phyloP scores from a whole-genome alignment of 148 eudicot genomes.

The Oxyria digyna region DNA sequence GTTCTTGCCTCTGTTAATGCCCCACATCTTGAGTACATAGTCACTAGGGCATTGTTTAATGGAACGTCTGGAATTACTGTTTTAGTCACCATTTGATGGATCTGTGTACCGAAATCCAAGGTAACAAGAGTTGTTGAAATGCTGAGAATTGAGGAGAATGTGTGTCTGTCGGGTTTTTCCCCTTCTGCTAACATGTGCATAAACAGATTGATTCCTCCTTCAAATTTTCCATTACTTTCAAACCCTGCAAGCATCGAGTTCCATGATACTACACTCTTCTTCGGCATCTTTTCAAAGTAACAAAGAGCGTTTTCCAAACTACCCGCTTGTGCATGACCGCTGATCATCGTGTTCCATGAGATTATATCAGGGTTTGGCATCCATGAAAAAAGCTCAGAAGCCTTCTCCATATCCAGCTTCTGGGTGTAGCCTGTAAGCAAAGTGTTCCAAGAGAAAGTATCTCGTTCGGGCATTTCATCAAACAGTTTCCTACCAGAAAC shows the following conservation, averaged over 20 bases:
- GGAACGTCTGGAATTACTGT: slow-evolving; percentile 30
- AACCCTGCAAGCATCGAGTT: slow-evolving; percentile 37
- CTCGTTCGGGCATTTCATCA: slow-evolving; percentile 34
- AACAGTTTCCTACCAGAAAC: slow-evolving; percentile 31
- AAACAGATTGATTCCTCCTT: slow-evolving; percentile 31
- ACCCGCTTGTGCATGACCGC: slow-evolving; percentile 35
- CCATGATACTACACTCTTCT: slow-evolving; percentile 37
- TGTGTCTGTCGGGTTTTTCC: slow-evolving; percentile 40
- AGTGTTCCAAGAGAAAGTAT: slow-evolving; percentile 43
- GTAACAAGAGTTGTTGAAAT: slow-evolving; percentile 26
- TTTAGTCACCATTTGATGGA: slow-evolving; percentile 34
- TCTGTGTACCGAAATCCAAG: slow-evolving; percentile 34
- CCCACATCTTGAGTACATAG: slow-evolving; percentile 56
- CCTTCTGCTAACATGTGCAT: slow-evolving; percentile 27
- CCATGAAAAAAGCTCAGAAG: slow-evolving; percentile 28
- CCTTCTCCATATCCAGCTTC: slow-evolving; percentile 33
- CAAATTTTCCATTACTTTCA: slow-evolving; percentile 32
- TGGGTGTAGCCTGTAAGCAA: slow-evolving; percentile 39
- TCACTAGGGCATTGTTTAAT: slow-evolving; percentile 36
- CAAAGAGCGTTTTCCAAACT: slow-evolving; percentile 27
- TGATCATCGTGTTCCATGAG: slow-evolving; percentile 44
- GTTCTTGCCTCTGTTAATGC: slow-evolving; percentile 28
- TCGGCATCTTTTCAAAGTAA: slow-evolving; percentile 29
- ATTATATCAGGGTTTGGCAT: slow-evolving; percentile 41
- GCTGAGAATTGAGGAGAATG: slow-evolving; percentile 37